A percentile compares a stretch with the other conserved stretches of the same genome.
These are phyloP conservation scores for Venturia asperata DNA, from an alignment of 2,329 filamentous ascomycete genomes.

Conservation along the genomic window DNA sequence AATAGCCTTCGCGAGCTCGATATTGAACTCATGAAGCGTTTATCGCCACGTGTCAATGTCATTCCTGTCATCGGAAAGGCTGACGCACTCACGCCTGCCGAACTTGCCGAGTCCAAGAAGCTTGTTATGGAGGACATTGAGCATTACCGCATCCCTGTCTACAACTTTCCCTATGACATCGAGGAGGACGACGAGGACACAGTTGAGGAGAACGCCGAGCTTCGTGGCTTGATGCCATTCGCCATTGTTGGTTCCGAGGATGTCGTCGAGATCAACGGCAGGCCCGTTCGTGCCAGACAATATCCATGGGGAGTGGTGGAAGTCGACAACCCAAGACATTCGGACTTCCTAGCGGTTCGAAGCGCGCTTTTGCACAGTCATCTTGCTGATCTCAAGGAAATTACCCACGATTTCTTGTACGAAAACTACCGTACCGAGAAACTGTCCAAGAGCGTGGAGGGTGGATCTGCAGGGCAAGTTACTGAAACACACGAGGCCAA, in stretches of 20 bases:
- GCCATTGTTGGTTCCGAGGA: constrained; percentile 98
- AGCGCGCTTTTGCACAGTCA: constrained; percentile 96
- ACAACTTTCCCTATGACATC: constrained; percentile 99
- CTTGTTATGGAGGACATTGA: constrained; percentile 99
- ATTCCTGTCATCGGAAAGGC: constrained; percentile 98
- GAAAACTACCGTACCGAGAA: constrained; percentile 99
- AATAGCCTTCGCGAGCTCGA: constrained; percentile 90
- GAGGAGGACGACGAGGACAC: constrained; percentile 99
- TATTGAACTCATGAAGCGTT: constrained; percentile 98
- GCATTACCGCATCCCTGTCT: constrained; percentile 98
- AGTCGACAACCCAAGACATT: constrained; percentile 98
- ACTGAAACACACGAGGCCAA: constrained; percentile 15
- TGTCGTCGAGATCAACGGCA: constrained; percentile 84
- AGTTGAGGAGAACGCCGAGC: constrained; percentile 96
- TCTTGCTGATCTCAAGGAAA: constrained; percentile 96
- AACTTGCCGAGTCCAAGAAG: constrained; percentile 98
- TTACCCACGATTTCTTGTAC: constrained; percentile 99
- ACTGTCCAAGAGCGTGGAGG: constrained; percentile 97
- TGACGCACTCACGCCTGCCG: constrained; percentile 90
- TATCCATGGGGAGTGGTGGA: constrained; percentile 99
- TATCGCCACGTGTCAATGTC: constrained; percentile 95
- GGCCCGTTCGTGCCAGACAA: constrained; percentile 86
- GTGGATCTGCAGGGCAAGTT: constrained; percentile 78
- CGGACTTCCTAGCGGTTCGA: constrained; percentile 94
- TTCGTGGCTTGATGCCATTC: constrained; percentile 96